These are phyloP conservation scores for Calonectria naviculata DNA, from an alignment of 2,329 filamentous ascomycete genomes.

Conservation along the genomic window DNA sequence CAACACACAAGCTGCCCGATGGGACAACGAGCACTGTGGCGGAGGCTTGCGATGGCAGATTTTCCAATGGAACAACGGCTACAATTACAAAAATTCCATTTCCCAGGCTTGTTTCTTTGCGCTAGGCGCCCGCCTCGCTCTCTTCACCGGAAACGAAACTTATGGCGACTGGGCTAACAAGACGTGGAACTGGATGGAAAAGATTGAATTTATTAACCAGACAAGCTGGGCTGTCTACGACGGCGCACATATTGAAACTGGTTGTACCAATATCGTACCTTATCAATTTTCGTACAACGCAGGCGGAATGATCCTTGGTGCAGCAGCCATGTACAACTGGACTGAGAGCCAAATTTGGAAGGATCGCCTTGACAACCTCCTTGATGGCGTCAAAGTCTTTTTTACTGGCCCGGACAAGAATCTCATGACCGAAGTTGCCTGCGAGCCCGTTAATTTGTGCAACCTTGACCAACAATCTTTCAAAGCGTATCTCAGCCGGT, in stretches of 20 bases:
- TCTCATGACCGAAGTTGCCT: slow-evolving; percentile 75
- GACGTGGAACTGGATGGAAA: slow-evolving; percentile 76
- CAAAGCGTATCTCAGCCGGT: slow-evolving; percentile 71
- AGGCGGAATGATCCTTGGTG: slow-evolving; percentile 73
- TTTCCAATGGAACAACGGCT: slow-evolving; percentile 84
- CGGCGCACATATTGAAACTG: slow-evolving; percentile 65
- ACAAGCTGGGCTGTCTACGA: slow-evolving; percentile 71
- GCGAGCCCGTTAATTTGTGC: slow-evolving; percentile 70
- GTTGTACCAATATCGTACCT: slow-evolving; percentile 68
- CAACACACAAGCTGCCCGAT: slow-evolving; percentile 80
- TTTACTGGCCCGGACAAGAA: slow-evolving; percentile 63
- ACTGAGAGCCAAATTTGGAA: slow-evolving; percentile 64
- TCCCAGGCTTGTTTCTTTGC: slow-evolving; percentile 73
- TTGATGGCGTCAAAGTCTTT: slow-evolving; percentile 65
- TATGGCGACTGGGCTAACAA: slow-evolving; percentile 83
- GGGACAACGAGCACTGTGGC: slow-evolving; percentile 76
- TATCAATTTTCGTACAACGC: slow-evolving; percentile 79
- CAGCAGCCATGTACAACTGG: slow-evolving; percentile 77
- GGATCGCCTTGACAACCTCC: slow-evolving; percentile 65
- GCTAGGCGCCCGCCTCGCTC: slow-evolving; percentile 74
- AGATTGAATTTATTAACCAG: slow-evolving; percentile 66
- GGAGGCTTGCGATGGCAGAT: slow-evolving; percentile 89
- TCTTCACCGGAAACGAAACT: slow-evolving; percentile 81
- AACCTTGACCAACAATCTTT: slow-evolving; percentile 72
- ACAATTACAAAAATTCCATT: slow-evolving; percentile 79